These are phyloP conservation scores for Tanacetum coccineum DNA, from an alignment of 129 eudicot genomes.

Conservation along the genomic window DNA sequence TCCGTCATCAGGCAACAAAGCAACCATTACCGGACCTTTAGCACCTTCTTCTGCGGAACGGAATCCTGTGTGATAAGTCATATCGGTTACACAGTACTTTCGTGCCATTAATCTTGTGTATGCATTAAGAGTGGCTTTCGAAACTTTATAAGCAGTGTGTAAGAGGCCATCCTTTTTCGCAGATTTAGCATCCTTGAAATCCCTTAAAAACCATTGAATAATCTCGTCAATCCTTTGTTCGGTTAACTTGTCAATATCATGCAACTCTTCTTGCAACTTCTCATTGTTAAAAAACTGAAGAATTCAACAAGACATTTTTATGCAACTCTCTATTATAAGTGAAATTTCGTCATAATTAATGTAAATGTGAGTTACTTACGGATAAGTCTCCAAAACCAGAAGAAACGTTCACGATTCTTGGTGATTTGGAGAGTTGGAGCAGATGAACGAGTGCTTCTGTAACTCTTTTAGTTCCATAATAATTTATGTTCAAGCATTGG, in stretches of 20 bases:
- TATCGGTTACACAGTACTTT: constrained; percentile 36
- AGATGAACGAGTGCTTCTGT: constrained; percentile 26
- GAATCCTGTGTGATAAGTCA: constrained; percentile 30
- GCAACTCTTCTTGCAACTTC: constrained; percentile 28
- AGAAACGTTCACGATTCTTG: constrained; percentile 23
- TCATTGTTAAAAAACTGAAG: constrained; percentile 30
- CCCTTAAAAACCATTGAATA: constrained; percentile 32
- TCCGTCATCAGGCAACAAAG: constrained; percentile 37
- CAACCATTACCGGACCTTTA: constrained; percentile 28
- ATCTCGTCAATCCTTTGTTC: constrained; percentile 32
- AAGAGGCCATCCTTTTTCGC: constrained; percentile 40
- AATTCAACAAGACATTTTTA: background rate
- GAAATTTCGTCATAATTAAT: background rate
- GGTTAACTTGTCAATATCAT: constrained; percentile 29
- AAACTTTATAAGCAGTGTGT: constrained; percentile 33
- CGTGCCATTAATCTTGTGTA: constrained; percentile 35
- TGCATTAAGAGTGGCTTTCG: constrained; percentile 35
- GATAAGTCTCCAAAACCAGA: constrained; percentile 1
- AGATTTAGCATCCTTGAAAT: constrained; percentile 26
- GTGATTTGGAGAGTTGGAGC: constrained; percentile 22
- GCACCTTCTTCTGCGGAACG: constrained; percentile 46
- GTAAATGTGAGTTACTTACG: constrained; percentile 1
- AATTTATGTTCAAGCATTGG: constrained; percentile 19
- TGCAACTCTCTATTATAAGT: too few relatives aligned
- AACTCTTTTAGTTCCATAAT: constrained; percentile 15